Evolutionary conservation across 1,284 basidiomycete genomes (phyloP).

Genomic region (Peniophora sp.): DNA sequence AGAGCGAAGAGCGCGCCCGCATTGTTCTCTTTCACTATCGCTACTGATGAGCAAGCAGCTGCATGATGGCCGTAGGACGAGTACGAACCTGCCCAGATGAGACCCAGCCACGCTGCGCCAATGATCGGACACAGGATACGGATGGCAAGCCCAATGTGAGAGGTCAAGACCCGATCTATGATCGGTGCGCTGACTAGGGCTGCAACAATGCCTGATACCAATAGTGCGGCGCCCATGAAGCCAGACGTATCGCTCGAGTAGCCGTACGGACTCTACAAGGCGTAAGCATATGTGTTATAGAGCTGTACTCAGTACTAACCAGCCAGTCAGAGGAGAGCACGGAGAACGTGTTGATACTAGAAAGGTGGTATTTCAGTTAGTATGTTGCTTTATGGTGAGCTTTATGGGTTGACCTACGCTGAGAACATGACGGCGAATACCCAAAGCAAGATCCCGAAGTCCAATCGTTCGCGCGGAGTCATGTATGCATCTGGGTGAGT

Average conservation of each 20-base stretch:
- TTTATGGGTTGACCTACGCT: slow-evolving; percentile 33
- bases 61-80: too few relatives aligned
- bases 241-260: slow-evolving; percentile 60
- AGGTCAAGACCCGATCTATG: slow-evolving; percentile 71
- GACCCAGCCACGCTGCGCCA: slow-evolving; percentile 53
- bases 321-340: slow-evolving; percentile 62
- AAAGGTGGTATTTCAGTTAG: background rate
- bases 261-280: slow-evolving; percentile 57
- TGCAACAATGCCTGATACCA: slow-evolving; percentile 61
- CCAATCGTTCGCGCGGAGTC: slow-evolving; percentile 55
- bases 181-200: slow-evolving; percentile 62
- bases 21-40: slow-evolving; percentile 52
- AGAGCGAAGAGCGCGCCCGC: slow-evolving; percentile 52
- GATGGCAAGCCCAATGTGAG: slow-evolving; percentile 50
- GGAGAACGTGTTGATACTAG: slow-evolving; percentile 40
- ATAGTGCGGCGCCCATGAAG: slow-evolving; percentile 59
- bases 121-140: slow-evolving; percentile 57
- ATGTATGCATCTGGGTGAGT: slow-evolving; percentile 40
- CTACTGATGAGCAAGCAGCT: background rate
- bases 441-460: slow-evolving; percentile 51
- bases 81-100: slow-evolving; percentile 71
- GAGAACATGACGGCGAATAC: slow-evolving; percentile 61
- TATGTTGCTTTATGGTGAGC: background rate
- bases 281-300: background rate
- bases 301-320: slow-evolving; percentile 40